Base-by-base conservation (phyloP, 306 rosid species). In the Prunus padus region DNA sequence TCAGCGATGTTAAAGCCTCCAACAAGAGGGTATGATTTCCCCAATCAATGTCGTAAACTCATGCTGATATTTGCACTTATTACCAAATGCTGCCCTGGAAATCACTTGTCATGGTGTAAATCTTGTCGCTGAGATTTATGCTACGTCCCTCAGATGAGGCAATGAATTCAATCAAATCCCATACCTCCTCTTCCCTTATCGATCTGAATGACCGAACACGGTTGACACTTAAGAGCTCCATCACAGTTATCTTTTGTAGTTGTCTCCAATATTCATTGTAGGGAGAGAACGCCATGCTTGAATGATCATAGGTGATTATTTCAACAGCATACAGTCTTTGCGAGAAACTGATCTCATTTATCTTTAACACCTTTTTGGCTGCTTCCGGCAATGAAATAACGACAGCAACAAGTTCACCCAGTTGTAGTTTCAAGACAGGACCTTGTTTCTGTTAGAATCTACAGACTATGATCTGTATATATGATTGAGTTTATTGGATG, bases 371-470 rank as follows among this genome's bases (percentile, higher is more conserved):
- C 73, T 65, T 74, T 44, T 45, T n/a, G 2, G 62, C 78, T 8
- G 31, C 11, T 56, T 79, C 62, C 0, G 82, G 74, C 3, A 69
- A 73, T 13, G 82, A 79, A 33, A 72, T 31, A 8, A 72, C 28
- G 0, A 63, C 33, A 31, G 33, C 33, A 31, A n/a, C n/a, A n/a
- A n/a, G 60, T 44, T 47, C 65, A 49, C 68, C 77, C 46, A 79
- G 33, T 40, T 72, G 72, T 1, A 72, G 16, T 9, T 42, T 40
- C 82, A 72, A 72, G 18, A 79, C 3, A 3, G 67, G 73, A 5
- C 81, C 72, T 12, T 71, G 47, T 33, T 33, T n/a, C n/a, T 26
- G 28, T 26, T 26, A 26, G 28, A 26, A 26, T 26, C 28, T 2
- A 26, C 28, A 26, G 28, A 26, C 28, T 26, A 26, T 26, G 28